Conservation (phyloP, 1,139 yeast genomes). For the Pichia sp. region DNA sequence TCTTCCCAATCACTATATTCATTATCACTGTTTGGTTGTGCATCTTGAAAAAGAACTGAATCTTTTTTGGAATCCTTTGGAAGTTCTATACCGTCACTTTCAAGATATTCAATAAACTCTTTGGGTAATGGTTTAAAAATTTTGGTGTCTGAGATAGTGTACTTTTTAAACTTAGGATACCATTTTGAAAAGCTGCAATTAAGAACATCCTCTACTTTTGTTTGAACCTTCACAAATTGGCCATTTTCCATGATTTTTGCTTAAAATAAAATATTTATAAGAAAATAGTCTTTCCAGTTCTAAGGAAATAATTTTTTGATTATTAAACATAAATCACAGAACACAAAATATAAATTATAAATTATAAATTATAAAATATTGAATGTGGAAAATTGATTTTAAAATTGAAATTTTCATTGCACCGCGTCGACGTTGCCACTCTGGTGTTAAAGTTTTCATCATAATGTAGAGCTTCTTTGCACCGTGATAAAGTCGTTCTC, state of each 20-base stretch:
- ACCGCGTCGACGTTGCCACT: constrained; percentile 1
- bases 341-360: too few relatives aligned
- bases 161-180: constrained; percentile 50
- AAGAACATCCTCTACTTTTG: constrained; percentile 46
- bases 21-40: constrained; percentile 45
- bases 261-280: background rate
- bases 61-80: constrained; percentile 43
- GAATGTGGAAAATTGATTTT: background rate
- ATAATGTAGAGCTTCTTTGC: background rate
- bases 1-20: constrained; percentile 69
- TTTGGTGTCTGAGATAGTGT: constrained; percentile 43
- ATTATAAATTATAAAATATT: too few relatives aligned
- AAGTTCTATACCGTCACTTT: constrained; percentile 68
- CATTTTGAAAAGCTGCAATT: constrained; percentile 71
- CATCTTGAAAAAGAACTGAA: constrained; percentile 29
- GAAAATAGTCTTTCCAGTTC: too few relatives aligned
- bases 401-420: background rate
- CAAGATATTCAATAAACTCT: constrained; percentile 62
- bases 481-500: background rate
- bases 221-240: constrained; percentile 32
- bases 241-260: constrained; percentile 1
- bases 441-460: background rate
- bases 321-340: too few relatives aligned
- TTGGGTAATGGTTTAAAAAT: constrained; percentile 62
- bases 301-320: too few relatives aligned